Evolutionary conservation across 495 filamentous ascomycete species (phyloP), one percentile per base, ranked within the genome.

Genomic region (Trichoderma gamsii): DNA sequence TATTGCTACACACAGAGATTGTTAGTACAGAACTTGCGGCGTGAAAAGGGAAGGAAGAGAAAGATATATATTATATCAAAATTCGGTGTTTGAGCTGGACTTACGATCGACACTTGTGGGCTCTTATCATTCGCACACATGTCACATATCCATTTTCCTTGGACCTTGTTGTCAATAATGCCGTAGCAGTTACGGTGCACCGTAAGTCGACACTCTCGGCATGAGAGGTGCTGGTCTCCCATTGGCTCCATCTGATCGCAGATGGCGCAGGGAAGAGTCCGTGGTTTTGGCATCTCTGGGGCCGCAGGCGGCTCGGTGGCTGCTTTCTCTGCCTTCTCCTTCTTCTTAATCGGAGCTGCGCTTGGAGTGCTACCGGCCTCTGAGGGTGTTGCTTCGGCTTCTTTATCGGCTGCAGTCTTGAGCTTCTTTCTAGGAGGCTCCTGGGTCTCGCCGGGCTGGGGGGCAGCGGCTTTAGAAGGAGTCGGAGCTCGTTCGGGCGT

Each of bases 181-280:
- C 95, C 95, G 76, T 97, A 99, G 76, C 95, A 99, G 67, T 87
- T 88, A 56, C 90, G 88, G 76, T 99, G 95, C n/a, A 99, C 94
- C 0, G 92, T 91, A 72, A 99, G 80, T 63, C 91, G 89, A 75
- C 95, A 99, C 72, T 94, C 90, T 67, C 84, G 84, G 73, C 93
- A 99, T 23, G 84, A 86, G 51, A 96, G 73, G 71, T 88, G 87
- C 71, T 93, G 84, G 64, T 94, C 89, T 13, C 88, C 87, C 65
- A 80, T 73, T 4, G 89, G 87, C 51, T 93, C 91, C 70, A 91
- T 80, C 73, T 89, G 82, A 67, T 82, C 80, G 80, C 95, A 99
- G 66, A 99, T 84, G 18, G 91, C 90, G 76, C 95, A 99, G 18
- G 93, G 90, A 49, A 97, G 79, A 11, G 84, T 84, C 68, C 88